A percentile compares a stretch with the other conserved stretches of the same genome.
These are phyloP conservation scores for Jimgerdemannia flammicorona DNA, from an alignment of 192 early-diverging fungal species.

Conservation along the genomic window DNA sequence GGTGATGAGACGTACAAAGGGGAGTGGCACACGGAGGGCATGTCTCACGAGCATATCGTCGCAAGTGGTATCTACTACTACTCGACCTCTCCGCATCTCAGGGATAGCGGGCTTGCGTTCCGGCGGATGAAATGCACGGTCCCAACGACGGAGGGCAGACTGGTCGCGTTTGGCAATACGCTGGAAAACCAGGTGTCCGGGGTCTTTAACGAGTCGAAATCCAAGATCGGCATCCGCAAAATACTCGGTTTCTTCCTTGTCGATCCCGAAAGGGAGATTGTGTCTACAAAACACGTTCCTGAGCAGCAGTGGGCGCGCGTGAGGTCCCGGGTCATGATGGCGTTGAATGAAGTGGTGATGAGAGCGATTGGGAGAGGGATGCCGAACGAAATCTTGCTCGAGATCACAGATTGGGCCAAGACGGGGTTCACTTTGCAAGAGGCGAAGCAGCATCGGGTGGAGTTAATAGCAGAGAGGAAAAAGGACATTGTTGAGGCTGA, in stretches of 20 bases:
- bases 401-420: not conserved
- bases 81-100: constrained; percentile 55
- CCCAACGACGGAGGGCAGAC: constrained; percentile 43
- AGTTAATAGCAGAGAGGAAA: constrained; percentile 47
- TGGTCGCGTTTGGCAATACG: constrained; percentile 70
- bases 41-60: no score
- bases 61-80: no score
- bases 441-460: constrained; percentile 36
- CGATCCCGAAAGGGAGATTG: constrained; percentile 50
- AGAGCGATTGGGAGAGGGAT: constrained; percentile 25
- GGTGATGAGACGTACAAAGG: no score
- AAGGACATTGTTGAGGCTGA: no score
- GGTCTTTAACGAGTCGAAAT: constrained; percentile 48
- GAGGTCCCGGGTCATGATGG: constrained; percentile 13
- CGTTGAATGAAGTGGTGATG: not conserved
- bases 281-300: constrained; percentile 43
- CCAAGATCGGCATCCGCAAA: constrained; percentile 21
- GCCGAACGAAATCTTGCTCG: constrained; percentile 15
- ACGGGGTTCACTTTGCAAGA: constrained; percentile 1
- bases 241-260: no score
- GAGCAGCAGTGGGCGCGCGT: constrained; percentile 41
- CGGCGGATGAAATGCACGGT: no score
- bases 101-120: constrained; percentile 46
- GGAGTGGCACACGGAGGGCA: no score
- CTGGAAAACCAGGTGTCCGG: constrained; percentile 18